Evolutionary conservation across 345 rosid genomes (phyloP).

Genomic region (Camelina sativa): DNA sequence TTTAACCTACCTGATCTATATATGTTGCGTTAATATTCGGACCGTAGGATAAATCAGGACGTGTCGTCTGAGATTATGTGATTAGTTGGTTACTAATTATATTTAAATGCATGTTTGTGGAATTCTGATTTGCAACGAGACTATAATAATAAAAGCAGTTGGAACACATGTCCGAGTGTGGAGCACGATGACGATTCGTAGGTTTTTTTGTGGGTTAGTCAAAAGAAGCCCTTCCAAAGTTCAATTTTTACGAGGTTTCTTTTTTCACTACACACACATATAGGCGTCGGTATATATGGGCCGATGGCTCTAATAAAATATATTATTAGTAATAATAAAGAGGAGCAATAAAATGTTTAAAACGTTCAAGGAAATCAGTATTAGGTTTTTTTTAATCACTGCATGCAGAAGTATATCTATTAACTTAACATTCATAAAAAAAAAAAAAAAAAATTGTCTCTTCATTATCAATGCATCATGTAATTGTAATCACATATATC

Average conservation of each 20-base stretch:
- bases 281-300: background rate
- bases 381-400: background rate
- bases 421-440: too few species aligned
- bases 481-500: too few species aligned
- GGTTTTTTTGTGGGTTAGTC: slow-evolving; percentile 40
- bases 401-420: slow-evolving; percentile 14
- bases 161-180: slow-evolving; percentile 40
- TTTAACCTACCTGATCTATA: slow-evolving; percentile 44
- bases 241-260: slow-evolving; percentile 24
- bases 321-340: background rate
- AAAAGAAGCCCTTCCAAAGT: slow-evolving; percentile 21
- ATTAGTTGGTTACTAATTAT: slow-evolving; percentile 36
- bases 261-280: slow-evolving; percentile 2
- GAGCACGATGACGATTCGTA: slow-evolving; percentile 46
- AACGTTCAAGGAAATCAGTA: slow-evolving; percentile 28
- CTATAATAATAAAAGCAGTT: slow-evolving; percentile 29
- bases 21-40: slow-evolving; percentile 32
- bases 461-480: too few species aligned
- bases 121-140: slow-evolving; percentile 37
- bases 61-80: slow-evolving; percentile 43
- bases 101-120: slow-evolving; percentile 36
- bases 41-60: slow-evolving; percentile 45
- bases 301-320: background rate
- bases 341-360: slow-evolving; percentile 1
- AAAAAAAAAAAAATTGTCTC: too few species aligned